Percentiles rank a stretch among this genome's conserved stretches.
These are phyloP conservation scores for Neoascochyta sp. DNA, from an alignment of 2,329 filamentous ascomycete species.

Conservation along the genomic window DNA sequence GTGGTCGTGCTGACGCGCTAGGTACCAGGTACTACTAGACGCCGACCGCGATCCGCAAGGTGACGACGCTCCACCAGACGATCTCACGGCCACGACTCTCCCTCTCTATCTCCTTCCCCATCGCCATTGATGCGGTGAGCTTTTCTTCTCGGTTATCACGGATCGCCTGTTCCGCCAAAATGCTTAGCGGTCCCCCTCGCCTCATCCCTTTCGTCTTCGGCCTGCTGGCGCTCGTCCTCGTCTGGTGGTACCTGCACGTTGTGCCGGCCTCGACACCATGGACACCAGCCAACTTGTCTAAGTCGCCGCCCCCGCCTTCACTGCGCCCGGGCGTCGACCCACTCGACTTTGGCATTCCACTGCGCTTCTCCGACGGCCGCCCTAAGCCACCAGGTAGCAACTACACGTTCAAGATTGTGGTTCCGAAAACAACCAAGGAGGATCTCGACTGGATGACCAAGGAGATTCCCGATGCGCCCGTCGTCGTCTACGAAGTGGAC, in stretches of 20 bases:
- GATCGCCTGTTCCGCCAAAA: slow-evolving; percentile 16
- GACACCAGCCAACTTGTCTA: slow-evolving; percentile 8
- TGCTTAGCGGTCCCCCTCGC: slow-evolving; percentile 37
- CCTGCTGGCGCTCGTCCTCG: slow-evolving; percentile 22
- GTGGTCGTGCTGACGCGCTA: too few relatives aligned
- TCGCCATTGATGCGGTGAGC: slow-evolving; percentile 9
- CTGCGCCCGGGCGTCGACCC: slow-evolving; percentile 21
- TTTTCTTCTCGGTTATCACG: slow-evolving; percentile 6
- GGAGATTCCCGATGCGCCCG: slow-evolving; percentile 33
- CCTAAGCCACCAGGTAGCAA: slow-evolving; percentile 34
- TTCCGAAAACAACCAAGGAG: slow-evolving; percentile 39
- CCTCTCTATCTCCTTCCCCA: neutral
- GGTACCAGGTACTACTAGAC: too few relatives aligned
- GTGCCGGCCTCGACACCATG: slow-evolving; percentile 6
- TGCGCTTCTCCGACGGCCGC: slow-evolving; percentile 29
- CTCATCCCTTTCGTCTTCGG: slow-evolving; percentile 27
- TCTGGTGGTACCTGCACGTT: slow-evolving; percentile 31
- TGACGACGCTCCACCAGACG: too few relatives aligned
- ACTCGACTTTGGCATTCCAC: slow-evolving; percentile 36
- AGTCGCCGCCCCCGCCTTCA: slow-evolving; percentile 14
- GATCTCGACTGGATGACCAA: slow-evolving; percentile 36
- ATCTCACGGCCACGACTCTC: slow-evolving; percentile 2
- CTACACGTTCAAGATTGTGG: slow-evolving; percentile 35
- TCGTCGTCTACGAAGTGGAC: slow-evolving; percentile 52
- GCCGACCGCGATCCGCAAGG: too few relatives aligned